Evolutionary conservation across 2,329 filamentous ascomycete genomes (phyloP).

Genomic region (Fusarium protoensiforme): DNA sequence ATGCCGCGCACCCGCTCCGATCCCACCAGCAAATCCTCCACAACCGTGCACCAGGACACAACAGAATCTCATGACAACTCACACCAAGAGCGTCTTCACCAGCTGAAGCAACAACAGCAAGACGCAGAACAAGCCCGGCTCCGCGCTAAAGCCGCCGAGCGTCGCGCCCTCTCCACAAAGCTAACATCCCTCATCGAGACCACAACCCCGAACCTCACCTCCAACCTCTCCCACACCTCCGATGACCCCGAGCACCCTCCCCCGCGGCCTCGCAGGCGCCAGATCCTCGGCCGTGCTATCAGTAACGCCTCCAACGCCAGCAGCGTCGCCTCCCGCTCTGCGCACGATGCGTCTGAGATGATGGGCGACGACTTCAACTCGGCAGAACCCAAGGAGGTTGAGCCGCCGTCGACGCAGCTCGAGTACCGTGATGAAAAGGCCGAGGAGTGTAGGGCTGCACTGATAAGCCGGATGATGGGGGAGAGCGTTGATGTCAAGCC

Average conservation of each 20-base stretch:
- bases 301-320: slow-evolving; percentile 68
- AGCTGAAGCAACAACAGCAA: slow-evolving; percentile 26
- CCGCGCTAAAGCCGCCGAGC: slow-evolving; percentile 50
- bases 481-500: slow-evolving; percentile 32
- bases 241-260: slow-evolving; percentile 25
- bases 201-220: slow-evolving; percentile 24
- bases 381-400: slow-evolving; percentile 38
- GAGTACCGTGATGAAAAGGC: slow-evolving; percentile 65
- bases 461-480: slow-evolving; percentile 58
- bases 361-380: slow-evolving; percentile 37
- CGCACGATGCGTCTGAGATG: slow-evolving; percentile 41
- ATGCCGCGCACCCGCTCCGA: slow-evolving; percentile 53
- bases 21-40: slow-evolving; percentile 35
- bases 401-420: slow-evolving; percentile 63
- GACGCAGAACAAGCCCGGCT: slow-evolving; percentile 39
- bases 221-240: slow-evolving; percentile 26
- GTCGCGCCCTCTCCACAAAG: slow-evolving; percentile 54
- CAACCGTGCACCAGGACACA: slow-evolving; percentile 5
- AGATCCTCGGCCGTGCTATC: slow-evolving; percentile 67
- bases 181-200: slow-evolving; percentile 57
- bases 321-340: slow-evolving; percentile 56
- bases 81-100: background rate
- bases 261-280: slow-evolving; percentile 52
- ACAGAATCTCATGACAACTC: background rate
- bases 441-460: slow-evolving; percentile 53